Evolutionary conservation across 352 stramenopile species (phyloP).

Genomic region (Aphanomyces astaci): DNA sequence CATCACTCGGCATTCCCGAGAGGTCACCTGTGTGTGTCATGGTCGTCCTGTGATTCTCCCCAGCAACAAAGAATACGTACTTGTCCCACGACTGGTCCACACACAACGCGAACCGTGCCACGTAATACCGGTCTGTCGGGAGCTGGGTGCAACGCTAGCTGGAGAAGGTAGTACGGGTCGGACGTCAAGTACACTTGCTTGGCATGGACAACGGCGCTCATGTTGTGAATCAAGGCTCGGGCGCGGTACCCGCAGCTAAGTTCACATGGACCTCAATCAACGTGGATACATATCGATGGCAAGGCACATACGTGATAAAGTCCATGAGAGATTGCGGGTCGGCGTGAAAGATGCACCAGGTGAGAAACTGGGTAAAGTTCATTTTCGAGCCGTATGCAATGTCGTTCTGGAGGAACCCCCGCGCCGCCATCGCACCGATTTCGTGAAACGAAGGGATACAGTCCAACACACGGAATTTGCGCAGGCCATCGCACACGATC

Average conservation of each 20-base stretch:
- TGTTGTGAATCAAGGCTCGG: slow-evolving; percentile 28
- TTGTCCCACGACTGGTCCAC: slow-evolving; percentile 37
- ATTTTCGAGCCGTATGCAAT: slow-evolving; percentile 63
- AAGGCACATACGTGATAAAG: slow-evolving; percentile 31
- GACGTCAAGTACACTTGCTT: not conserved
- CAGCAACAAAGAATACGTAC: slow-evolving; percentile 19
- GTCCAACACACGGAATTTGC: slow-evolving; percentile 30
- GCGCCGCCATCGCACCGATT: slow-evolving; percentile 41
- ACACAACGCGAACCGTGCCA: slow-evolving; percentile 30
- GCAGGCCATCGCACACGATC: slow-evolving; percentile 39
- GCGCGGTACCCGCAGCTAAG: slow-evolving; percentile 42
- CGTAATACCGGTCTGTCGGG: slow-evolving; percentile 1
- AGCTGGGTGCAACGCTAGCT: slow-evolving; percentile 26
- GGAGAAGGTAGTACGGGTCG: slow-evolving; percentile 31
- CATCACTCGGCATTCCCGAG: slow-evolving; percentile 24
- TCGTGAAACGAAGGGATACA: slow-evolving; percentile 39
- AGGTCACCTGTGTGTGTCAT: not conserved
- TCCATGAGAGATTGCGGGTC: slow-evolving; percentile 47
- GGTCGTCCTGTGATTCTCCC: too few relatives aligned
- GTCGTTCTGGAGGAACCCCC: slow-evolving; percentile 56
- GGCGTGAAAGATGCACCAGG: slow-evolving; percentile 61
- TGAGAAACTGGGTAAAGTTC: slow-evolving; percentile 49
- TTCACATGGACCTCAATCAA: not conserved
- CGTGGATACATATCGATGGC: not conserved
- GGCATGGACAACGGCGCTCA: slow-evolving; percentile 31